Evolutionary conservation across 768 basidiomycete species (phyloP), one percentile per base, ranked within the genome.

Genomic region (Kwoniella europaea): DNA sequence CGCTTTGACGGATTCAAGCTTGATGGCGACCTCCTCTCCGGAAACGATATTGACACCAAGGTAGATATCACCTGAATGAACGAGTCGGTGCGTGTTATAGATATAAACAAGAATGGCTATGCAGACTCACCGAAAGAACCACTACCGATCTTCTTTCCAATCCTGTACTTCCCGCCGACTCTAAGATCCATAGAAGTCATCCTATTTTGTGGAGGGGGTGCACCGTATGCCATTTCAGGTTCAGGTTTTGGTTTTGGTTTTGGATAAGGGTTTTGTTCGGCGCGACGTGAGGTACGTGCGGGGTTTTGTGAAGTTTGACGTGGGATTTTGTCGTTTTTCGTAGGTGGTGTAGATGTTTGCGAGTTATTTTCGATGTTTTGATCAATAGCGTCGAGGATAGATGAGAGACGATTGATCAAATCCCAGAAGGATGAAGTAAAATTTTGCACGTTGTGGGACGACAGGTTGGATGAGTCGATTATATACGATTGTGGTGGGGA

Each of bases 31-130:
- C 84, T 98, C 97, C 84, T 99, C 97, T 27, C 96, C 96, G 18
- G 96, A 98, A 83, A 98, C 98, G 87, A 99, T 98, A 88, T 98
- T 99, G 85, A 97, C 96, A 68, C 97, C 97, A 72, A 98, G 92
- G 84, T 98, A 98, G 85, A 99, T 98, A 84, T 98, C 96, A 85
- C 94, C 96, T 96, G 73, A 44, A 22, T 24, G 35, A 35, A n/a
- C 46, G 35, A 43, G 56, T 76, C 54, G 76, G 70, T 57, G 53
- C 60, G n/a, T 13, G 18, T 10, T 10, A 10, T 35, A 18, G 29
- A 15, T 13, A 35, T 7, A 24, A 50, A 70, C 5, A 35, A 15
- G 16, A 35, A 35, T 35, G 35, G 12, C 27, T 44, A 24, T 60
- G 24, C 13, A 55, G n/a, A 87, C 91, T 82, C 79, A 96, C 95